Percentiles rank a stretch among this genome's conserved stretches.
Conservation (phyloP, 495 filamentous ascomycete genomes). For the Aspergillus bridgeri region DNA sequence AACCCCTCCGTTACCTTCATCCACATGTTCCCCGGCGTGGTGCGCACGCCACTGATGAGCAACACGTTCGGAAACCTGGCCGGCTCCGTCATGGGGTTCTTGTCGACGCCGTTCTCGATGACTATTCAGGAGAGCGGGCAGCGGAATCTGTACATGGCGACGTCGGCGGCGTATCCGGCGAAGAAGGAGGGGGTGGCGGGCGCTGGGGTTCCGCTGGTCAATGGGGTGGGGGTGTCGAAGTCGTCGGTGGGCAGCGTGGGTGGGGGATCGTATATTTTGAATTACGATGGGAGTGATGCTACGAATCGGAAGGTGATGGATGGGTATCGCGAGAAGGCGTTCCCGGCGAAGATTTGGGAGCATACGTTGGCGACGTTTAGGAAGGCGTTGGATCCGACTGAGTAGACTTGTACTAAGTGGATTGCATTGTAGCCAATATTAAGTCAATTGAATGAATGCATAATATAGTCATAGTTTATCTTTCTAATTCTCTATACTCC, state of each 20-base stretch:
- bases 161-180: conserved; percentile 45
- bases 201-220: conserved; percentile 30
- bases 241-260: conserved; percentile 45
- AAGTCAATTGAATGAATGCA: no score
- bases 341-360: conserved; percentile 44
- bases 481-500: not conserved
- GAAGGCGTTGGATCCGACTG: conserved; percentile 7
- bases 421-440: no score
- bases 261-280: conserved; percentile 50
- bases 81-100: conserved; percentile 7
- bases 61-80: conserved; percentile 11
- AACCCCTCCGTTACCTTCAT: conserved; percentile 56
- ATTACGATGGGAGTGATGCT: conserved; percentile 37
- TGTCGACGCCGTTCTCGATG: conserved; percentile 30
- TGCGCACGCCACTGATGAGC: conserved; percentile 38
- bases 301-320: conserved; percentile 35
- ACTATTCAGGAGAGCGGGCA: conserved; percentile 47
- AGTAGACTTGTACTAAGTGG: no score
- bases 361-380: conserved; percentile 47
- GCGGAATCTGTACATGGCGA: conserved; percentile 52
- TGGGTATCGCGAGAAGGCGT: conserved; percentile 33
- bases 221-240: conserved; percentile 26
- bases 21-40: conserved; percentile 54
- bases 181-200: conserved; percentile 18
- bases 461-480: no score